phyloP scores from a whole-genome alignment of 2,329 filamentous ascomycete genomes.

The Pseudocercospora macadamiae region DNA sequence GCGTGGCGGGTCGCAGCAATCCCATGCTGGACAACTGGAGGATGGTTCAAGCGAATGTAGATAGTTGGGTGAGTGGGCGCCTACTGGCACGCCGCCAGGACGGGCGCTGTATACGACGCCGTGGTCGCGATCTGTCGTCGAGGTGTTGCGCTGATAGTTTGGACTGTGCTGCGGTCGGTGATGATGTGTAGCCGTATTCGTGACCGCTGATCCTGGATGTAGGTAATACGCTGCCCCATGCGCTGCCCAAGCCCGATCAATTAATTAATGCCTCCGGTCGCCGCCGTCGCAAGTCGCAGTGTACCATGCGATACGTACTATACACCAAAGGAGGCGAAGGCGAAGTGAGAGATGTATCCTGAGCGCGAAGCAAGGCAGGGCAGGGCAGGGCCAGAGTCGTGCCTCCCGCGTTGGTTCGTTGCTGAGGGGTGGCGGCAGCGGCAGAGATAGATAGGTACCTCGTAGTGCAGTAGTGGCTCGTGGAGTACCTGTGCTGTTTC shows the following conservation, averaged over 20 bases:
- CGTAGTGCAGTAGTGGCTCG: no score
- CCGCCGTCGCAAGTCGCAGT: background rate
- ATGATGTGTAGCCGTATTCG: background rate
- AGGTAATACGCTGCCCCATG: background rate
- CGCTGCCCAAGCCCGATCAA: background rate
- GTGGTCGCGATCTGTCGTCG: background rate
- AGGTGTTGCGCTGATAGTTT: background rate
- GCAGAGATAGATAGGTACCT: background rate
- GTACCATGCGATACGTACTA: no score
- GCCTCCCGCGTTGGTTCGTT: background rate
- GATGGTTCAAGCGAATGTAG: conserved; percentile 2
- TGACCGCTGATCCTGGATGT: background rate
- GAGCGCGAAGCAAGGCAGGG: no score
- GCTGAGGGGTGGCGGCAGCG: background rate
- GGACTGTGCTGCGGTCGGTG: background rate
- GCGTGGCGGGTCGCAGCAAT: conserved; percentile 81
- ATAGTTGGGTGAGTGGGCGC: background rate
- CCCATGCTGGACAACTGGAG: conserved; percentile 57
- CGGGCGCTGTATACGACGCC: background rate
- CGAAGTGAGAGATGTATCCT: no score
- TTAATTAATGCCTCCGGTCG: background rate
- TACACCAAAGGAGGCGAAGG: no score
- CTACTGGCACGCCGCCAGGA: background rate
- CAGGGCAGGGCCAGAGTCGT: background rate
- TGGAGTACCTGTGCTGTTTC: no score